A percentile compares a stretch with the other conserved stretches of the same genome.
phyloP scores from a whole-genome alignment of 352 stramenopile genomes.

The Pythium sukuiense region DNA sequence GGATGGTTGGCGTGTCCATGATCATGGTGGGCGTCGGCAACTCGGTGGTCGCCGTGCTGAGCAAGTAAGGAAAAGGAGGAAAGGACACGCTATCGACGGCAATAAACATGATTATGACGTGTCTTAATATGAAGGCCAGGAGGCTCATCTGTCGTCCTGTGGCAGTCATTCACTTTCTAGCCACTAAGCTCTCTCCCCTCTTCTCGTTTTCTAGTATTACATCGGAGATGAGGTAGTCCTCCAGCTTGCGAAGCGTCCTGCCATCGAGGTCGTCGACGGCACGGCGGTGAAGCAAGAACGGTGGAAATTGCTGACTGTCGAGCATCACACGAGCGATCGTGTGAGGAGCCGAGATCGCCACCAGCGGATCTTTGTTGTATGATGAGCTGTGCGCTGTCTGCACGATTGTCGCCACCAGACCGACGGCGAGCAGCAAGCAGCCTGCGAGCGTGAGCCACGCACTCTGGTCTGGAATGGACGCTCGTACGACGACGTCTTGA shows the following conservation, averaged over 20 bases:
- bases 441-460: constrained; percentile 13
- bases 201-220: neutral
- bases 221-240: neutral
- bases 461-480: constrained; percentile 12
- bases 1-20: constrained; percentile 24
- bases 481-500: neutral
- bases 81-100: too few relatives aligned
- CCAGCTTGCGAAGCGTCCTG: neutral
- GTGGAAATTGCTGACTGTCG: neutral
- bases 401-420: neutral
- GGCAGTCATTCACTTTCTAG: neutral
- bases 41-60: neutral
- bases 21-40: neutral
- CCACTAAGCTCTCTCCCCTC: neutral
- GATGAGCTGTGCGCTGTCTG: neutral
- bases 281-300: neutral
- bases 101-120: too few relatives aligned
- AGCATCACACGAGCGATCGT: neutral
- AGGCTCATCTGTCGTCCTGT: too few relatives aligned
- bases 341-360: neutral
- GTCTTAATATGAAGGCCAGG: too few relatives aligned
- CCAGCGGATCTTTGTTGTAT: neutral
- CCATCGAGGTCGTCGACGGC: neutral
- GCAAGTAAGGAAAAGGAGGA: neutral
- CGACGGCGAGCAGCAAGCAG: constrained; percentile 1